A percentile compares a stretch with the other conserved stretches of the same genome.
phyloP scores from a whole-genome alignment of 139 green algal genomes.

The Trebouxia sp. region DNA sequence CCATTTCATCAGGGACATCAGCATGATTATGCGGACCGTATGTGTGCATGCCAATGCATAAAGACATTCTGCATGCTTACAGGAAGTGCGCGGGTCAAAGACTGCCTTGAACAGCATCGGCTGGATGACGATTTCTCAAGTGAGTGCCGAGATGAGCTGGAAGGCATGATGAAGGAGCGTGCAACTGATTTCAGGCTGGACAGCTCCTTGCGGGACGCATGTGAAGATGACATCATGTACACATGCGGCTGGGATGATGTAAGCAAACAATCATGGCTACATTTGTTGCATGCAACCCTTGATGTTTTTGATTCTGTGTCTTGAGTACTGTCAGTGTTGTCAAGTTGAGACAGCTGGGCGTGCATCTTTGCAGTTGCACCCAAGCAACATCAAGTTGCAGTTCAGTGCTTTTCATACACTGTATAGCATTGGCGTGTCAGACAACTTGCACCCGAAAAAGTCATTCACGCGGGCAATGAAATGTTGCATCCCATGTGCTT shows the following conservation, averaged over 20 bases:
- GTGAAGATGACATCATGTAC: conserved; percentile 56
- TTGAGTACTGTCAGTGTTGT: too few relatives aligned
- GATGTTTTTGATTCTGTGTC: too few relatives aligned
- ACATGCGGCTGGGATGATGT: conserved; percentile 52
- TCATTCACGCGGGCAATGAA: too few relatives aligned
- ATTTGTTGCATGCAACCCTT: background rate
- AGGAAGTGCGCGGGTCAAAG: conserved; percentile 67
- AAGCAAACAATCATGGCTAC: background rate
- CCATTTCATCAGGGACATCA: too few relatives aligned
- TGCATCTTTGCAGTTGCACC: background rate
- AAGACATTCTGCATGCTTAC: background rate
- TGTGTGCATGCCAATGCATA: background rate
- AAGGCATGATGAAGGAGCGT: conserved; percentile 69
- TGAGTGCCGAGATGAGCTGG: conserved; percentile 68
- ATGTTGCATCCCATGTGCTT: too few relatives aligned
- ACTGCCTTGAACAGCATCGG: conserved; percentile 77
- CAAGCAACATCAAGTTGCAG: too few relatives aligned
- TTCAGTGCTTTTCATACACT: too few relatives aligned
- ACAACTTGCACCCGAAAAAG: too few relatives aligned
- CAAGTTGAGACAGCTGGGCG: too few relatives aligned
- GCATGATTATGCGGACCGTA: background rate
- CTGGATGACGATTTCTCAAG: conserved; percentile 55
- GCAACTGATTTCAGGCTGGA: conserved; percentile 74
- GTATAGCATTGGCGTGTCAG: too few relatives aligned
- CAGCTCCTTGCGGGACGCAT: conserved; percentile 51